Base-by-base conservation (phyloP, 1,284 basidiomycete genomes). In the Sanghuangporus sanghuang region DNA sequence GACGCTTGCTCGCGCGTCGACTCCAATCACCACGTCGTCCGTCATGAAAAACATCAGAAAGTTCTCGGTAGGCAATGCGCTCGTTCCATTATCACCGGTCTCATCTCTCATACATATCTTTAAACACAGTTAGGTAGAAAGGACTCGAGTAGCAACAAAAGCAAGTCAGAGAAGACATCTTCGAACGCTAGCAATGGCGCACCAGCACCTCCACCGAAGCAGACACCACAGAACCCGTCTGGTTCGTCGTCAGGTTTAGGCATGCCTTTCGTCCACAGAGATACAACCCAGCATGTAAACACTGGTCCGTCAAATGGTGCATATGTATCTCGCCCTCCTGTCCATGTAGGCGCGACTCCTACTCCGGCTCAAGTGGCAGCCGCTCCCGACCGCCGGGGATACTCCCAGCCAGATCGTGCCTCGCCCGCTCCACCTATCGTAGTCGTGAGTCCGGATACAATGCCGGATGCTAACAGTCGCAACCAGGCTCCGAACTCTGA, bases 21-120 rank as follows among this genome's bases (percentile, higher is more conserved):
- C 44, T 39, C 59, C 56, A 61, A 61, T 62, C 66, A 61, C 57
- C 60, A 53, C 57, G 57, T 59, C 57, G 59, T 65, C 67, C 52
- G 68, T 64, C 67, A 96, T 96, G 93, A 96, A 95, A 81, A 87
- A 87, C 68, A 81, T 96, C 73, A 94, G 92, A 84, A 95, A 94
- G 80, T 89, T 89, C 68, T 81, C 95, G 75, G 93, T 94, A 71
- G 73, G 73, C 52, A 59, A 60, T 64, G 65, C 66, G 65, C 57
- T 59, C 65, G 65, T 58, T 59, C 65, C 64, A 56, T 69, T 70
- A 66, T 68, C 67, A 64, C 61, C 66, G 35, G 63, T 64, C 53
- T 77, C 75, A 50, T 53, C 6, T 32, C 12, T 44, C 27, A 53
- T 46, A 6, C 44, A n/a, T 18, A 6, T 46, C 8, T 46, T 46